Evolutionary conservation across 2,329 filamentous ascomycete genomes (phyloP), one percentile per base, ranked within the genome.

Genomic region (Colletotrichum acutatum): DNA sequence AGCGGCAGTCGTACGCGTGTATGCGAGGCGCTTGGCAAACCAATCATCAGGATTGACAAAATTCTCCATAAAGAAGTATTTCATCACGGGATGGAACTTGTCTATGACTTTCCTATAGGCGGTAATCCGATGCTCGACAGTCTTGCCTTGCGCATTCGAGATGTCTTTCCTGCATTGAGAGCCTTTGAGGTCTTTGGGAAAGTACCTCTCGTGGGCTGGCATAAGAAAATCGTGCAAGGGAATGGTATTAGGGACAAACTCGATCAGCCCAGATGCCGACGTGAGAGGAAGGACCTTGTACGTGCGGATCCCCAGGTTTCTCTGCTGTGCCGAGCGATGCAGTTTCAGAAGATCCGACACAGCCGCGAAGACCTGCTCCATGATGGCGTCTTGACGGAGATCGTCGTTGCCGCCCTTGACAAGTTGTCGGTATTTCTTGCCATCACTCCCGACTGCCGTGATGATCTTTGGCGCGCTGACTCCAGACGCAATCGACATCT

Each of bases 311-410:
- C 93, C 94, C 12, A 99, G 87, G 75, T 94, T 94, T 6, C 97
- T 92, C 79, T 98, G 95, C 52, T 95, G 93, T 2, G 97, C 98
- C 14, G 92, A 90, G 68, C 94, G 92, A 81, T 98, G 95, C 61
- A 94, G 92, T 80, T 94, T 94, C 30, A 99, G 86, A 26, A 99
- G 90, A 64, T 94, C 94, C 71, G 95, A 98, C 26, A 98, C 97
- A 82, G 97, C 95, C 71, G 95, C 94, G 81, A 99, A 99, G 1
- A 99, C 97, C 83, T 99, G 97, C 82, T 99, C 97, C 97, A 99
- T 99, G 86, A 91, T 99, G 57, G 96, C 95, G 79, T 99, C 97
- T 84, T 99, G 97, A 9, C 97, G 93, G 14, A 99, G 89, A 80
- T 99, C 96, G 81, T 99, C 97, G 79, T 96, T 96, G 22, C 97